phyloP scores from a whole-genome alignment of 2,329 filamentous ascomycete genomes.

The Scleromitrula shiraiana region DNA sequence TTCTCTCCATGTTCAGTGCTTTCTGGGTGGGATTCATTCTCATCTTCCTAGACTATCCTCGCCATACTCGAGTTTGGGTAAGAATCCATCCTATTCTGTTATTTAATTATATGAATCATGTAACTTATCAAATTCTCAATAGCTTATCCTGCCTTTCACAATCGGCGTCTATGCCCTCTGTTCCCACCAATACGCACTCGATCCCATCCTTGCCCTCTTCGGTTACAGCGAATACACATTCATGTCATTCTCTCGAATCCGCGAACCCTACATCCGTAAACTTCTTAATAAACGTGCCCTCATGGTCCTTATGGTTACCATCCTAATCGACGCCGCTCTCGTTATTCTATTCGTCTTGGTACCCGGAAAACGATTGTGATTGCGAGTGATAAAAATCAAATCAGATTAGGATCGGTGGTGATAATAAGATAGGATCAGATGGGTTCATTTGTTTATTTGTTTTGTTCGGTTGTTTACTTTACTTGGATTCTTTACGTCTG shows the following conservation, averaged over 20 bases:
- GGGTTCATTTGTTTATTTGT: too few relatives aligned
- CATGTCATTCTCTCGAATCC: slow-evolving; percentile 80
- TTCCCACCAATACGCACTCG: slow-evolving; percentile 92
- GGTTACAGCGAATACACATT: slow-evolving; percentile 95
- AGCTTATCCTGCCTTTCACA: slow-evolving; percentile 84
- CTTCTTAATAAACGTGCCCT: slow-evolving; percentile 76
- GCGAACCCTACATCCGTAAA: slow-evolving; percentile 83
- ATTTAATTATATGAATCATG: too few relatives aligned
- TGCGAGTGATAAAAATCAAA: too few relatives aligned
- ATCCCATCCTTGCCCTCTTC: slow-evolving; percentile 81
- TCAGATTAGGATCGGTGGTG: not conserved
- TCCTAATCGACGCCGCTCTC: slow-evolving; percentile 70
- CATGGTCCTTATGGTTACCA: slow-evolving; percentile 70
- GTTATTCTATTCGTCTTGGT: slow-evolving; percentile 91
- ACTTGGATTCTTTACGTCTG: too few relatives aligned
- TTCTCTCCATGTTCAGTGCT: slow-evolving; percentile 79
- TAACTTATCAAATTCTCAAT: slow-evolving; percentile 26
- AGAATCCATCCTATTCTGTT: too few relatives aligned
- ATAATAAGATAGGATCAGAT: too few relatives aligned
- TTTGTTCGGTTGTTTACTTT: too few relatives aligned
- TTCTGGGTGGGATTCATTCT: slow-evolving; percentile 94
- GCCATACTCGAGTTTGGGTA: slow-evolving; percentile 77
- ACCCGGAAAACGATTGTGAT: slow-evolving; percentile 71
- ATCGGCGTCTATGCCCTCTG: slow-evolving; percentile 81
- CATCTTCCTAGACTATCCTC: slow-evolving; percentile 77